phyloP scores from a whole-genome alignment of 2,329 filamentous ascomycete species.

The Exophiala oligosperma region DNA sequence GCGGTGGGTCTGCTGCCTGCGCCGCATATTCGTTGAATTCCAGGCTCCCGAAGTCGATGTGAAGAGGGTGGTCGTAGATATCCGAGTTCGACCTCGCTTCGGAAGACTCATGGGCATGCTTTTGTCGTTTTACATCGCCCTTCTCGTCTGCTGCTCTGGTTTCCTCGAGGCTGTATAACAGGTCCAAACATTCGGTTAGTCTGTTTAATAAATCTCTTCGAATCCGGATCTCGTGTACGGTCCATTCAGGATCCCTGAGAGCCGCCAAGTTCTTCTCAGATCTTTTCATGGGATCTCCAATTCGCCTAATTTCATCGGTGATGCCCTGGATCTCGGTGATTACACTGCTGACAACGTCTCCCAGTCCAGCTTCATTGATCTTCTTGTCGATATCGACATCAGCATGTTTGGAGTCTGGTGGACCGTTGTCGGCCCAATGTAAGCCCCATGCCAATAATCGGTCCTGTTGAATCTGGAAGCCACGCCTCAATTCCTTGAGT shows the following conservation, averaged over 20 bases:
- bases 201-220: slow-evolving; percentile 52
- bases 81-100: slow-evolving; percentile 19
- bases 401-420: slow-evolving; percentile 17
- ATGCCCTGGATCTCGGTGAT: slow-evolving; percentile 65
- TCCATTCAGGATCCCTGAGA: slow-evolving; percentile 32
- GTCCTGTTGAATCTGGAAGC: slow-evolving; percentile 64
- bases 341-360: slow-evolving; percentile 64
- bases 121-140: slow-evolving; percentile 19
- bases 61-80: slow-evolving; percentile 26
- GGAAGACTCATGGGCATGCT: slow-evolving; percentile 16
- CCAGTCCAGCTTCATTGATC: slow-evolving; percentile 61
- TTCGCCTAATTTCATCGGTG: slow-evolving; percentile 60
- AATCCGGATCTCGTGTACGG: slow-evolving; percentile 30
- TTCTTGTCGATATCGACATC: slow-evolving; percentile 60
- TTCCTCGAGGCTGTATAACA: slow-evolving; percentile 63
- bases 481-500: slow-evolving; percentile 57
- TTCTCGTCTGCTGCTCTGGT: slow-evolving; percentile 42
- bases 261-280: slow-evolving; percentile 35
- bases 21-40: slow-evolving; percentile 21
- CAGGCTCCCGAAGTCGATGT: slow-evolving; percentile 27
- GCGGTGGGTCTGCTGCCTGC: slow-evolving; percentile 26
- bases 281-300: slow-evolving; percentile 41
- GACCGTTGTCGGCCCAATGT: slow-evolving; percentile 62
- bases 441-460: slow-evolving; percentile 64
- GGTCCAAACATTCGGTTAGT: slow-evolving; percentile 63